A percentile compares a stretch with the other conserved stretches of the same genome.
Evolutionary conservation across 352 stramenopile species (phyloP).

Genomic region (Phytophthora macrochlamydospora): DNA sequence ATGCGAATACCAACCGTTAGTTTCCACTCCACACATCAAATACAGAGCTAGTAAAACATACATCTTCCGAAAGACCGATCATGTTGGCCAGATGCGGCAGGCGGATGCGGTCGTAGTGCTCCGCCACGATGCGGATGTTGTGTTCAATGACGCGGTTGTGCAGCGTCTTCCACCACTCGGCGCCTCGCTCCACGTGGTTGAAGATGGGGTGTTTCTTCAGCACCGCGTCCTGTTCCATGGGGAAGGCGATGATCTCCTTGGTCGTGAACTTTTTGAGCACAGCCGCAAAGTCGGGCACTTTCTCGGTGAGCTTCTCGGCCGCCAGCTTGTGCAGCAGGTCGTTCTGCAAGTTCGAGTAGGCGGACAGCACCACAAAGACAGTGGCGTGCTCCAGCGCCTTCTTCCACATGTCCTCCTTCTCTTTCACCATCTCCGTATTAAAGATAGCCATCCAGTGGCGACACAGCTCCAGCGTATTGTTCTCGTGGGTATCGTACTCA

Average conservation of each 20-base stretch:
- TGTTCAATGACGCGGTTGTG: slow-evolving; percentile 96
- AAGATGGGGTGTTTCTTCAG: slow-evolving; percentile 90
- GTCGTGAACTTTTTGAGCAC: slow-evolving; percentile 93
- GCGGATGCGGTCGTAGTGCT: slow-evolving; percentile 97
- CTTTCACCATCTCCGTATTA: slow-evolving; percentile 75
- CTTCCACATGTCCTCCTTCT: slow-evolving; percentile 69
- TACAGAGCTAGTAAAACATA: slow-evolving; percentile 32
- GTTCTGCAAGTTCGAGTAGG: slow-evolving; percentile 80
- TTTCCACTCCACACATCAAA: not conserved
- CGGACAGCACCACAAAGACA: slow-evolving; percentile 78
- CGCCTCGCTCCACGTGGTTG: slow-evolving; percentile 61
- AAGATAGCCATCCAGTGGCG: slow-evolving; percentile 88
- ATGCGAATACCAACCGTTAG: not conserved
- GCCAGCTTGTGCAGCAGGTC: slow-evolving; percentile 77
- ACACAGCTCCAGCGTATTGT: slow-evolving; percentile 95
- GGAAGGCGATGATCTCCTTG: slow-evolving; percentile 97
- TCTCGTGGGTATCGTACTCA: slow-evolving; percentile 96
- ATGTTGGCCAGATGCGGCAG: slow-evolving; percentile 93
- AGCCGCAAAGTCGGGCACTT: slow-evolving; percentile 62
- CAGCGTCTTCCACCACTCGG: slow-evolving; percentile 90
- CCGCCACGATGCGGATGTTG: slow-evolving; percentile 95
- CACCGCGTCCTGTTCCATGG: slow-evolving; percentile 86
- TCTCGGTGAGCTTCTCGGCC: slow-evolving; percentile 65
- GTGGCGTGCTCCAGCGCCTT: slow-evolving; percentile 78
- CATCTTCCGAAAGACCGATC: slow-evolving; percentile 91